phyloP scores from a whole-genome alignment of 1,139 yeast genomes.

The Candida sanyaensis region DNA sequence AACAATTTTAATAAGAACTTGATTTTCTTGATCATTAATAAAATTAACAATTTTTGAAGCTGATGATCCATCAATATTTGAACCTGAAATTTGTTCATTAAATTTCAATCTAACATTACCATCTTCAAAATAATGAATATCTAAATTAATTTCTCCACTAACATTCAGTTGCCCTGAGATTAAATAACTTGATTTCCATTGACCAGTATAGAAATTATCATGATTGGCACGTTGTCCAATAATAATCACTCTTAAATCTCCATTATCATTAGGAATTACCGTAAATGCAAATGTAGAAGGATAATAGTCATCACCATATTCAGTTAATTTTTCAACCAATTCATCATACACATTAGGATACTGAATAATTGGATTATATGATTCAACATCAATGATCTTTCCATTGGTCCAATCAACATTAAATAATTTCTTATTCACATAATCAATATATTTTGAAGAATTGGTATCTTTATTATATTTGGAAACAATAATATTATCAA shows the following conservation, averaged over 20 bases:
- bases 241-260: slow-evolving; percentile 43
- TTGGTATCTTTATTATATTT: slow-evolving; percentile 31
- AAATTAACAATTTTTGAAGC: slow-evolving; percentile 45
- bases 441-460: slow-evolving; percentile 43
- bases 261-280: slow-evolving; percentile 37
- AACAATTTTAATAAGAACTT: slow-evolving; percentile 60
- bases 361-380: slow-evolving; percentile 23
- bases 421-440: slow-evolving; percentile 49
- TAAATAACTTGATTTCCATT: slow-evolving; percentile 75
- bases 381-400: slow-evolving; percentile 54
- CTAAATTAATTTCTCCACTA: slow-evolving; percentile 60
- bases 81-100: slow-evolving; percentile 36
- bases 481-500: slow-evolving; percentile 27
- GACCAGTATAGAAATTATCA: slow-evolving; percentile 84
- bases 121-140: slow-evolving; percentile 92
- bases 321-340: slow-evolving; percentile 30
- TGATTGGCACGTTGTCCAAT: slow-evolving; percentile 76
- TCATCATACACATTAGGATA: slow-evolving; percentile 34
- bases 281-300: slow-evolving; percentile 54
- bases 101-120: slow-evolving; percentile 87
- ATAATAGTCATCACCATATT: slow-evolving; percentile 50
- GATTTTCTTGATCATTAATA: slow-evolving; percentile 62
- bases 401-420: slow-evolving; percentile 57
- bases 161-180: slow-evolving; percentile 37
- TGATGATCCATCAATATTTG: slow-evolving; percentile 12